Conservation (phyloP, 352 stramenopile genomes). For the Albugo laibachii region DNA sequence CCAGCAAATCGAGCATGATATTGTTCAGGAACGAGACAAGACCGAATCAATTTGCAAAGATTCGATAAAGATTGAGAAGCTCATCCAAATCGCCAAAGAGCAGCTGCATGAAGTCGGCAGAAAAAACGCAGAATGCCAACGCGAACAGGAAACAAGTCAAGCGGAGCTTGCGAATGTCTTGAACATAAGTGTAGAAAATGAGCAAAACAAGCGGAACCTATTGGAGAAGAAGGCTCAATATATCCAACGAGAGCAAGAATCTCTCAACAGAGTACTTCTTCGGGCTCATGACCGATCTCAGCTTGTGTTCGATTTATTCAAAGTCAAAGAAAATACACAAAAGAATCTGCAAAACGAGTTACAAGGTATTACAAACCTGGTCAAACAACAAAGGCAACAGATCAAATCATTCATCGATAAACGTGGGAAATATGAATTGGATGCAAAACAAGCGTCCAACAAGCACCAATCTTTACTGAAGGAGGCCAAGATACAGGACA, state of each 20-base stretch:
- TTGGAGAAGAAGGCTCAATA: constrained; percentile 66
- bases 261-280: constrained; percentile 77
- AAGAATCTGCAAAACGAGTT: constrained; percentile 85
- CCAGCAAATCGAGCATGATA: constrained; percentile 33
- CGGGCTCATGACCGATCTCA: constrained; percentile 64
- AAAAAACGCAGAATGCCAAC: constrained; percentile 33
- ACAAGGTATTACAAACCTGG: constrained; percentile 51
- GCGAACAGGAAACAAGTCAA: constrained; percentile 43
- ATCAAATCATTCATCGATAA: constrained; percentile 77
- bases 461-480: constrained; percentile 71
- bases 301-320: constrained; percentile 76
- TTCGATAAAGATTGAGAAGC: constrained; percentile 46
- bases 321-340: constrained; percentile 81
- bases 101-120: constrained; percentile 47
- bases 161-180: constrained; percentile 38
- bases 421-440: constrained; percentile 75
- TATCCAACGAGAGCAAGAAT: constrained; percentile 50
- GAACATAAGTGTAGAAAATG: constrained; percentile 35
- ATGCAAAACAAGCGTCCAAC: constrained; percentile 51
- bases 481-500: constrained; percentile 56
- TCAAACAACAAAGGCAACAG: constrained; percentile 51
- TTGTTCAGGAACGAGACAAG: constrained; percentile 24
- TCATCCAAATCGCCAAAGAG: constrained; percentile 47
- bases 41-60: constrained; percentile 13
- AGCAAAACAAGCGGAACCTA: constrained; percentile 49